Base-by-base conservation (phyloP, 2,329 filamentous ascomycete genomes). In the Paracoccidioides brasiliensis region DNA sequence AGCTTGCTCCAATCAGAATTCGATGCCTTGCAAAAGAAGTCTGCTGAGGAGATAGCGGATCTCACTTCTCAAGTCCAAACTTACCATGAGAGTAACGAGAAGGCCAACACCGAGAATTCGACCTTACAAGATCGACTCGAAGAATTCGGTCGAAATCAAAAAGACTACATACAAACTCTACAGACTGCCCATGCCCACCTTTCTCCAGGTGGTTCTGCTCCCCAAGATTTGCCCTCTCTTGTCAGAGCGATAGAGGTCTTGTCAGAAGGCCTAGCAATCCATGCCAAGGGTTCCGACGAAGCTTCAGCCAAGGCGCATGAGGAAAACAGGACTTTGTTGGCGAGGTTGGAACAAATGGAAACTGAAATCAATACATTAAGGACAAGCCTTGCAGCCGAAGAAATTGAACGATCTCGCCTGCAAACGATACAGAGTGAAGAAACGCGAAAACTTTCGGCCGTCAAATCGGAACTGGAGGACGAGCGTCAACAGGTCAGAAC, bases 1-100 rank as follows among this genome's bases (percentile, higher is more conserved):
- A 81, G 81, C 48, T 75, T 77, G 7, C 77, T 95, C 0, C 81
- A 90, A 63, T 75, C 80, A 14, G 86, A 95, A 62, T 72, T 95
- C 14, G 81, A 88, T 55, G 79, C 78, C 52, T 69, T 85, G 22
- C 76, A 41, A 40, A 81, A 83, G 64, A 75, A 48, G 22, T 41
- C 38, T 14, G 9, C 79, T 42, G 81, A 86, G 61, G 78, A 78
- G 54, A 76, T 80, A 35, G 78, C 83, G 40, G 70, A 70, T n/a
- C 70, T 85, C 9, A 78, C 84, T 57, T 76, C 72, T 50, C 77
- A 84, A 57, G 65, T 85, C 5, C 77, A 82, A 55, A 68, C 71
- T 32, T 70, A 78, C 5, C 77, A 78, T 48, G 80, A 85, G 44
- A 78, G 80, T 33, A 62, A 64, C 51, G 61, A 67, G 28, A 57